Evolutionary conservation across 352 stramenopile genomes (phyloP), one percentile per base, ranked within the genome.

Genomic region (Phytophthora fragariaefolia): DNA sequence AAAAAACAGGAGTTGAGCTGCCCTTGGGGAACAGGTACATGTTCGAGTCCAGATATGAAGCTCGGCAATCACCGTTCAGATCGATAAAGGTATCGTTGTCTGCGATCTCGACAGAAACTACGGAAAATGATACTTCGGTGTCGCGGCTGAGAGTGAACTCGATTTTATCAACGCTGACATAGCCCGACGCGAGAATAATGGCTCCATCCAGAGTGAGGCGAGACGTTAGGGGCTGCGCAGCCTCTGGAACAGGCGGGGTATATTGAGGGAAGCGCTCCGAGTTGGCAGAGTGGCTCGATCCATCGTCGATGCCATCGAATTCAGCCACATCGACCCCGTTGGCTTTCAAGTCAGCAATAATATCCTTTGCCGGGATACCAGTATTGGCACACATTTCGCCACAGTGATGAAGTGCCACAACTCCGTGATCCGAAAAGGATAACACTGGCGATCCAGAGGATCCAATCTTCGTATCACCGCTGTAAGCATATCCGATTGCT

Each of bases 391-490:
- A 91, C 55, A 70, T 63, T 36, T 80, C 58, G 3, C 82, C 82
- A 60, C 85, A 91, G 54, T 89, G 82, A 27, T 93, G 81, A 28
- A 91, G 78, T 23, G 77, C 82, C 34, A 90, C 70, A 20, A 93
- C 82, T 4, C 75, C 70, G 47, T 89, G 71, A 54, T 91, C 80
- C 0, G 38, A 34, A 3, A 61, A 72, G 6, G 78, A 79, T 15
- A 93, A 45, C 1, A 93, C 80, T 0, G 82, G 85, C 5, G 85
- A 88, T 0, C 85, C 82, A 0, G 82, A 90, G 1, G 82, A 90
- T 3, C 81, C 82, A 18, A 51, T 76, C 12, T 91, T 69, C 8
- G 82, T 93, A 43, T 93, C 85, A n/a, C 69, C 80, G 30, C 75
- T 88, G 61, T 91, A 89, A 17, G 71, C 69, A 47, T 87, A 83